Evolutionary conservation across 2,329 filamentous ascomycete species (phyloP).

Genomic region (Penicillium sp.): DNA sequence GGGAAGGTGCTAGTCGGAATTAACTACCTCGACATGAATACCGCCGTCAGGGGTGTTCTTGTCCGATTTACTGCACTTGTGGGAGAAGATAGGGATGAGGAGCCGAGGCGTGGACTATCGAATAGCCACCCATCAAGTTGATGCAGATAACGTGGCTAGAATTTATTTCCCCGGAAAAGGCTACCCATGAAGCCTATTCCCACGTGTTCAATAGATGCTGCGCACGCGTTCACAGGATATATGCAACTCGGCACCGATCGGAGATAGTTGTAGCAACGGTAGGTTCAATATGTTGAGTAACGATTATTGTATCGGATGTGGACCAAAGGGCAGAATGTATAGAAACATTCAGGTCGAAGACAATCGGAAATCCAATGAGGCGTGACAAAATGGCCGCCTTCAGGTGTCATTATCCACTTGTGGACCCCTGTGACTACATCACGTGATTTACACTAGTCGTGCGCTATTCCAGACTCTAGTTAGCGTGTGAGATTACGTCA

Average conservation of each 20-base stretch:
- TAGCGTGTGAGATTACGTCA: not conserved
- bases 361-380: not conserved
- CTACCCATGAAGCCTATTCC: conserved; percentile 1
- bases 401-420: conserved; percentile 5
- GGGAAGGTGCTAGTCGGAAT: not conserved
- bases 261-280: not conserved
- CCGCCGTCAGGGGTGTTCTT: conserved; percentile 3
- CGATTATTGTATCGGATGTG: not conserved
- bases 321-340: not conserved
- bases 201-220: conserved; percentile 4
- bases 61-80: conserved; percentile 6
- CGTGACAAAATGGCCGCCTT: not conserved
- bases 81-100: conserved; percentile 9
- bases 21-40: conserved; percentile 9
- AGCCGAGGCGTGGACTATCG: not conserved
- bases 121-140: conserved; percentile 8
- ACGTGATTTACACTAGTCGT: not conserved
- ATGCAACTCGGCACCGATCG: not conserved
- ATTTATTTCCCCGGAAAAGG: not conserved
- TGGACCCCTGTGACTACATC: not conserved
- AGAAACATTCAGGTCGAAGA: not conserved
- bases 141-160: conserved; percentile 1
- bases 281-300: not conserved
- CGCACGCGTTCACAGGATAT: not conserved
- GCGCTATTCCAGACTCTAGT: not conserved